Evolutionary conservation across 2,329 filamentous ascomycete species (phyloP).

Genomic region (Gaeumannomyces tritici): DNA sequence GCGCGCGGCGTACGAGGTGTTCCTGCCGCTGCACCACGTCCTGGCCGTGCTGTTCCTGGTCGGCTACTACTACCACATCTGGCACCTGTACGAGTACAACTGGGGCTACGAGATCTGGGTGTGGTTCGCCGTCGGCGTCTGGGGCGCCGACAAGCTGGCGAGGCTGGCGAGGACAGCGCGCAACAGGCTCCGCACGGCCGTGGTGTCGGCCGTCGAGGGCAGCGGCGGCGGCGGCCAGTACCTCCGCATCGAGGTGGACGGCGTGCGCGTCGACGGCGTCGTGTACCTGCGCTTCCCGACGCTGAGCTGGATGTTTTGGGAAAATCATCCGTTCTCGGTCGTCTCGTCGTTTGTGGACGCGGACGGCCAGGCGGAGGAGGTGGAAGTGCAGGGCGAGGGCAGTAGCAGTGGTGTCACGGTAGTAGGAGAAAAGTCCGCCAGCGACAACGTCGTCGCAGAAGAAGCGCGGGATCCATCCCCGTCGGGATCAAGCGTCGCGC

Average conservation of each 20-base stretch:
- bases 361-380: not conserved
- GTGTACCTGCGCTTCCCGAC: constrained; percentile 26
- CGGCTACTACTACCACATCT: constrained; percentile 8
- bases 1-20: constrained; percentile 4
- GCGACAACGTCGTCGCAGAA: not conserved
- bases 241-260: constrained; percentile 18
- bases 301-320: constrained; percentile 29
- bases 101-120: constrained; percentile 39
- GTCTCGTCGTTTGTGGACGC: constrained; percentile 12
- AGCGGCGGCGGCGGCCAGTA: constrained; percentile 15
- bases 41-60: constrained; percentile 4
- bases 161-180: constrained; percentile 32
- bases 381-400: not conserved
- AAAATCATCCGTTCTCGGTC: constrained; percentile 41
- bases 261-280: constrained; percentile 15
- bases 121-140: constrained; percentile 29
- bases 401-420: not conserved
- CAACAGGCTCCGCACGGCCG: constrained; percentile 17
- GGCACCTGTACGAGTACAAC: constrained; percentile 16
- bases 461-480: not conserved
- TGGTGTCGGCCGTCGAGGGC: constrained; percentile 13
- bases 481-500: not conserved
- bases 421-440: not conserved
- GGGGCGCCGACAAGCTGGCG: constrained; percentile 23
- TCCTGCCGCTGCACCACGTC: constrained; percentile 5